Conservation (phyloP, 495 filamentous ascomycete species). For the Trichoderma erinaceum region DNA sequence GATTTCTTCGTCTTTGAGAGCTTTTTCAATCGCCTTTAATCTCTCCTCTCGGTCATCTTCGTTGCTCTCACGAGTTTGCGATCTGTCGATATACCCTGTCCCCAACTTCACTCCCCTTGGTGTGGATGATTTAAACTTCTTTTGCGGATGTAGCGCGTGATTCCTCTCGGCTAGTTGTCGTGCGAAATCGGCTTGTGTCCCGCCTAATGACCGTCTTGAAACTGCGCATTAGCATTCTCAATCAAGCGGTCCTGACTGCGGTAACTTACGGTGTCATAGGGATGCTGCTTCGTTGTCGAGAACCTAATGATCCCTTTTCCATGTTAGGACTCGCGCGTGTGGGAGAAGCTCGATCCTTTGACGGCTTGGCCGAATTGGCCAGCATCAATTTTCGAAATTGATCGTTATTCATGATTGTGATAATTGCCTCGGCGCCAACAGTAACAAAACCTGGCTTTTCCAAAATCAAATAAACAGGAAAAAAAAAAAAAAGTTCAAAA, state of each 20-base stretch:
- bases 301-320: slow-evolving; percentile 47
- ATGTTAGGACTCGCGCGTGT: slow-evolving; percentile 24
- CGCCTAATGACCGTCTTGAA: slow-evolving; percentile 60
- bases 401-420: slow-evolving; percentile 76
- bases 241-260: not conserved
- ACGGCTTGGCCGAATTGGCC: slow-evolving; percentile 35
- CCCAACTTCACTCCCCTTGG: slow-evolving; percentile 80
- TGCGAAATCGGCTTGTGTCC: slow-evolving; percentile 63
- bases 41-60: slow-evolving; percentile 58
- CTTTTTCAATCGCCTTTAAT: slow-evolving; percentile 73
- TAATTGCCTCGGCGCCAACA: slow-evolving; percentile 13
- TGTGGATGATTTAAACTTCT: slow-evolving; percentile 70
- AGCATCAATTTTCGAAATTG: slow-evolving; percentile 88
- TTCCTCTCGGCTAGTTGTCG: slow-evolving; percentile 79
- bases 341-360: slow-evolving; percentile 33
- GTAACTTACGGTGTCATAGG: slow-evolving; percentile 75
- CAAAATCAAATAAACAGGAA: not conserved
- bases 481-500: not conserved
- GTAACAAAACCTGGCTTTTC: not conserved
- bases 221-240: slow-evolving; percentile 23
- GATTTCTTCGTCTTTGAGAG: slow-evolving; percentile 77
- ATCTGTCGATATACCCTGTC: slow-evolving; percentile 80
- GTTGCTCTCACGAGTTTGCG: slow-evolving; percentile 46
- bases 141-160: slow-evolving; percentile 46
- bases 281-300: slow-evolving; percentile 65